Base-by-base conservation (phyloP, 768 basidiomycete species). In the Kwoniella botswanensis region DNA sequence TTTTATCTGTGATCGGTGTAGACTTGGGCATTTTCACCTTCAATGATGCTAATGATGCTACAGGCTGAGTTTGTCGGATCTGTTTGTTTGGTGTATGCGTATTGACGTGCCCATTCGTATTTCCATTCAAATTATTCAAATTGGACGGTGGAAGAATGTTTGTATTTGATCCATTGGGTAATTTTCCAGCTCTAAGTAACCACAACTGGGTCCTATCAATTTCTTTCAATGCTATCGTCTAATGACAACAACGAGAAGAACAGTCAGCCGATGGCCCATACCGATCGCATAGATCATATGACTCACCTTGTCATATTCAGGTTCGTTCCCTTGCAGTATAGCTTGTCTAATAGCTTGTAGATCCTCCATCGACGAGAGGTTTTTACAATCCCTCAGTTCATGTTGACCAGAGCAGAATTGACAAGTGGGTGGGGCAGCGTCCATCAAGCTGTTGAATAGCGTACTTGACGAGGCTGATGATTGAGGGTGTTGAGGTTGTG, bases 361-460 rank as follows among this genome's bases (percentile, higher is more conserved):
- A 54, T 72, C 67, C 13, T 52, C 44, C 29, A 65, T 9, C 15
- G 61, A 43, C 24, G 63, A 24, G 26, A 68, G 26, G 21, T 57
- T 24, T 21, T 56, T 12, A 26, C 67, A 72, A 26, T 68, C 58
- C 7, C 54, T 59, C 29, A 64, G 17, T 17, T 61, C 42, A 13
- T 72, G 71, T 4, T 24, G 22, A 9, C 43, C 54, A 43, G 24
- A 15, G 44, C 67, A 72, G 46, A 57, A 65, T 63, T 65, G 67
- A 43, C 71, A 71, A 6, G 24, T 13, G 7, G 63, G 61, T 2
- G 63, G 55, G n/a, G 53, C 44, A 44, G n/a, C 22, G 43, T 60
- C 35, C 43, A 64, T 43, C 15, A 63, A 42, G 52, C 44, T 58
- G 15, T 63, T 57, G 7, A 69, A 63, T 12, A 63, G 22, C 3